phyloP scores from a whole-genome alignment of 768 basidiomycete species.

The Tylopilus plumbeoviolaceoides region DNA sequence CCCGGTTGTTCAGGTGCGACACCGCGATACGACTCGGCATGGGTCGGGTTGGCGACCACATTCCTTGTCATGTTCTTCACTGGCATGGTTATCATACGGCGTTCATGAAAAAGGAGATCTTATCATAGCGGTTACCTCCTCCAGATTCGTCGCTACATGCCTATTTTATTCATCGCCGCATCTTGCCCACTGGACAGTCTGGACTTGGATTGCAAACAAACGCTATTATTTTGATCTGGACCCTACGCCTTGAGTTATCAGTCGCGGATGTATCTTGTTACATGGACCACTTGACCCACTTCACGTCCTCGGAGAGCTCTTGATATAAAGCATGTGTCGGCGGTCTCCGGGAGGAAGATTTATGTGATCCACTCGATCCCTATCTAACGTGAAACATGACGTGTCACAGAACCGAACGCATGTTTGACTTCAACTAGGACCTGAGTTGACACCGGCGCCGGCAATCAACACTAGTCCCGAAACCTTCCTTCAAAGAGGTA shows the following conservation, averaged over 20 bases:
- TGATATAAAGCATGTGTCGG: too few species aligned
- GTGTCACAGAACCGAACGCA: not conserved
- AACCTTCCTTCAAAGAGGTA: not conserved
- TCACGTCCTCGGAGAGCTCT: not conserved
- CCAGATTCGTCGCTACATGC: not conserved
- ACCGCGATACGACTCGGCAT: conserved; percentile 12
- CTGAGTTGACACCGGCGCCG: not conserved
- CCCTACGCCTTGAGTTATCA: not conserved
- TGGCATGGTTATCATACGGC: conserved; percentile 9
- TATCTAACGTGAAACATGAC: not conserved
- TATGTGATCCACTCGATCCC: too few species aligned
- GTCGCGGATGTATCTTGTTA: not conserved
- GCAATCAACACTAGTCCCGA: not conserved
- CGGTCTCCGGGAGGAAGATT: not conserved
- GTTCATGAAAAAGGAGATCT: not conserved
- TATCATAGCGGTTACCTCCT: not conserved
- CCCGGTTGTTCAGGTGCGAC: conserved; percentile 21
- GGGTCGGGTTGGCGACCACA: conserved; percentile 14
- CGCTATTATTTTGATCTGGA: not conserved
- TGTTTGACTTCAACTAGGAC: too few species aligned
- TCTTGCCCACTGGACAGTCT: not conserved
- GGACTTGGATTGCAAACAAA: not conserved
- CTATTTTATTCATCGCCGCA: not conserved
- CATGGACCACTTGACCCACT: too few species aligned
- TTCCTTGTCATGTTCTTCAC: conserved; percentile 21